Base-by-base conservation (phyloP, 208 protist species). In the Wallacemonas rigidus region DNA sequence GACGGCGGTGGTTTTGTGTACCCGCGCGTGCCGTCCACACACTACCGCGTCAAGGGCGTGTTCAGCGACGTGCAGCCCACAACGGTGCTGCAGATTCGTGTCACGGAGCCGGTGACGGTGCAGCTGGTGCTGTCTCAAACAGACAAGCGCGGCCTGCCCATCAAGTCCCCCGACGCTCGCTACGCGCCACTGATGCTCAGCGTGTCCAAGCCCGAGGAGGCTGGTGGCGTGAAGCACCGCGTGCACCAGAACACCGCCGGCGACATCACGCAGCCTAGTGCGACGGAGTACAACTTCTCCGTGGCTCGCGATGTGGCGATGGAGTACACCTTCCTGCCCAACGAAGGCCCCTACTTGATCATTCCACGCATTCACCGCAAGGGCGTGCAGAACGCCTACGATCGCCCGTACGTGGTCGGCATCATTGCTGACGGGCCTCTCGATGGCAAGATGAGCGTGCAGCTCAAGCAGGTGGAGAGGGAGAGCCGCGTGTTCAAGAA, bases 281-380 rank as follows among this genome's bases (percentile, higher is more conserved):
- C 17, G 36, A 71, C 81, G 5, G 73, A 77, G 51, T 91, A 77
- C 76, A 89, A 74, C 54, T 93, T 91, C 69, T 60, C 84, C 38
- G 71, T 87, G 17, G 77, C 77, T 14, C 80, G 88, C 36, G 85
- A 89, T 39, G 82, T 93, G 39, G 78, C 76, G 43, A 75, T 93
- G 77, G 70, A 47, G 61, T 84, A 83, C 65, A 87, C 73, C 9
- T 86, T 93, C 76, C 56, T 80, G 71, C 81, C 88, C 8, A 76
- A 74, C 12, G 67, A 81, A 15, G 54, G 41, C 38, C 79, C 73
- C 40, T 93, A 91, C 77, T 77, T 81, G n/a, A 58, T 93, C 43
- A 76, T 93, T 58, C 88, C 88, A 3, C 85, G 84, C 74, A 76
- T 87, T 35, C 85, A 91, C 78, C 47, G 72, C 71, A 81, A 85